Conservation (phyloP, 78 protist genomes). For the Dictyostelium capitatum region DNA sequence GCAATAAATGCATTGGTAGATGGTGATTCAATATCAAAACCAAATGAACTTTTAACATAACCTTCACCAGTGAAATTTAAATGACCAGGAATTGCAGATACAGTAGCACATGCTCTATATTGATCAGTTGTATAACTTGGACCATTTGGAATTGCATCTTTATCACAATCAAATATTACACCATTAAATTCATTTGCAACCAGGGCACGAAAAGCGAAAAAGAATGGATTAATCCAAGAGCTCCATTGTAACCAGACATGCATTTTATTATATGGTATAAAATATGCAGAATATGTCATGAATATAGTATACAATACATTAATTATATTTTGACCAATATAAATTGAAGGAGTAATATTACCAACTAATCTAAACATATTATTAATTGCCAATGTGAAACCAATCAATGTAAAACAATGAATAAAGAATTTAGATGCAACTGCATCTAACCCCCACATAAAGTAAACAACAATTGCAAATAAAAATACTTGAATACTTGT, state of each 20-base stretch:
- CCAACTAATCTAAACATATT: slow-evolving; percentile 44
- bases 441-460: slow-evolving; percentile 51
- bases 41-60: slow-evolving; percentile 5
- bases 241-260: slow-evolving; percentile 76
- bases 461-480: slow-evolving; percentile 48
- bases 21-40: slow-evolving; percentile 24
- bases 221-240: slow-evolving; percentile 52
- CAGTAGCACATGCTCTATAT: slow-evolving; percentile 40
- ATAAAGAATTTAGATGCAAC: slow-evolving; percentile 64
- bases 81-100: slow-evolving; percentile 18
- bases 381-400: slow-evolving; percentile 9
- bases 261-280: slow-evolving; percentile 35
- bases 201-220: slow-evolving; percentile 41
- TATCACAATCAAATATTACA: slow-evolving; percentile 1
- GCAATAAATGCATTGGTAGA: neutral
- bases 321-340: slow-evolving; percentile 45
- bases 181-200: slow-evolving; percentile 55
- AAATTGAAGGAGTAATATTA: slow-evolving; percentile 50
- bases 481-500: slow-evolving; percentile 11
- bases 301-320: slow-evolving; percentile 19
- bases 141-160: slow-evolving; percentile 53
- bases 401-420: slow-evolving; percentile 33
- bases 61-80: neutral
- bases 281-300: slow-evolving; percentile 62
- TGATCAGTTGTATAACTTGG: neutral